These are phyloP conservation scores for Penicillium sp. DNA, from an alignment of 2,329 filamentous ascomycete species.

Conservation along the genomic window DNA sequence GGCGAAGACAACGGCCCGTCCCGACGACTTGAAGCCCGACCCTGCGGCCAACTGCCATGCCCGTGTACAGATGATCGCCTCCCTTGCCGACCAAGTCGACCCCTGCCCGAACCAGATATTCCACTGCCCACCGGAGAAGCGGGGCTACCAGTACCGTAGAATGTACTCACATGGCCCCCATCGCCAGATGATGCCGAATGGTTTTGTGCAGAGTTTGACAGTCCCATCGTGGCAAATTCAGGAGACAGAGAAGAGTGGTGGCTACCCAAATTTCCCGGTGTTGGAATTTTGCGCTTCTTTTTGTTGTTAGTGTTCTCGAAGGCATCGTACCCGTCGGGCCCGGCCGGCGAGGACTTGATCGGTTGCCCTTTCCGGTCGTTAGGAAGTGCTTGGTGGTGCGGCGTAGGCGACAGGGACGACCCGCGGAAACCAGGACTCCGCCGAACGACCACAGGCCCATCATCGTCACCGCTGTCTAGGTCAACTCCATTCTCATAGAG, in stretches of 20 bases:
- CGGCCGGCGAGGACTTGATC: constrained; percentile 66
- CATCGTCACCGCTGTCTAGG: constrained; percentile 67
- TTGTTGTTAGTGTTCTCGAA: constrained; percentile 99
- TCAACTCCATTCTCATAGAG: constrained; percentile 61
- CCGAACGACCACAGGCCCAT: constrained; percentile 49
- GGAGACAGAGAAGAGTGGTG: constrained; percentile 65
- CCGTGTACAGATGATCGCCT: constrained; percentile 67
- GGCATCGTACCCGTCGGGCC: constrained; percentile 90
- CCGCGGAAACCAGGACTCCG: constrained; percentile 48
- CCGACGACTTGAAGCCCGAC: constrained; percentile 55
- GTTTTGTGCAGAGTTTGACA: constrained; percentile 54
- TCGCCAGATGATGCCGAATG: constrained; percentile 52
- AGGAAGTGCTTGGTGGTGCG: constrained; percentile 32
- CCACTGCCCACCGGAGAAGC: constrained; percentile 66
- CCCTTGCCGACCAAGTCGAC: constrained; percentile 73
- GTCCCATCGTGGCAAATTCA: constrained; percentile 68
- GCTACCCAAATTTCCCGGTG: constrained; percentile 72
- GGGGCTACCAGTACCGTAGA: constrained; percentile 61
- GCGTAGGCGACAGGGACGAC: constrained; percentile 40
- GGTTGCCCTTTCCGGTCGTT: constrained; percentile 35
- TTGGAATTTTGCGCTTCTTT: constrained; percentile 97
- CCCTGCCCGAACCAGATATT: constrained; percentile 83
- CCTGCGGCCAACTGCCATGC: constrained; percentile 59
- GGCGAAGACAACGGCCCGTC: constrained; percentile 52
- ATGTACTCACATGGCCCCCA: constrained; percentile 53